phyloP scores from a whole-genome alignment of 1,284 basidiomycete genomes.

The Trichosporon inkin region DNA sequence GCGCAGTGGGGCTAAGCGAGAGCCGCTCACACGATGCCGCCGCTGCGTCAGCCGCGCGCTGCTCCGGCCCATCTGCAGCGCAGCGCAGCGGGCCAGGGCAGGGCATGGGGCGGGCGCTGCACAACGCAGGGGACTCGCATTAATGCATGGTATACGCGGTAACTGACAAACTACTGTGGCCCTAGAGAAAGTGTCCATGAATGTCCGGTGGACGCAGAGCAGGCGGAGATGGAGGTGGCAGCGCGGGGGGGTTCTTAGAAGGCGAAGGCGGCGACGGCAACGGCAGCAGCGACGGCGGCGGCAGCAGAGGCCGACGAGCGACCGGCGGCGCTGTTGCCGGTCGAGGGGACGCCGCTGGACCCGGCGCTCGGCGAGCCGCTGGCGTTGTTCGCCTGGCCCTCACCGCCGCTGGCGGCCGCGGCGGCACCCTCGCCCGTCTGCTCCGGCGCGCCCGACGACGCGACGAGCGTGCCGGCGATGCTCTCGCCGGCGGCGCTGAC shows the following conservation, averaged over 20 bases:
- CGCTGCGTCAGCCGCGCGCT: too few relatives aligned
- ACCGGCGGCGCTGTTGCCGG: constrained; percentile 25
- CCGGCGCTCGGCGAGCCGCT: neutral
- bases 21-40: too few relatives aligned
- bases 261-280: constrained; percentile 26
- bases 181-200: neutral
- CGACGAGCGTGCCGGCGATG: constrained; percentile 8
- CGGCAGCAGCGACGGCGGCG: constrained; percentile 20
- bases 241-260: constrained; percentile 9
- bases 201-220: neutral
- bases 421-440: constrained; percentile 28
- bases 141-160: constrained; percentile 6
- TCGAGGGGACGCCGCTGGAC: constrained; percentile 30
- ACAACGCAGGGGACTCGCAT: neutral
- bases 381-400: neutral
- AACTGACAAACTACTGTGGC: neutral
- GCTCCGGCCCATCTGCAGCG: too few relatives aligned
- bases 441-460: constrained; percentile 17
- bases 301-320: constrained; percentile 28
- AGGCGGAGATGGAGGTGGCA: neutral
- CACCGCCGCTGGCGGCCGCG: constrained; percentile 21
- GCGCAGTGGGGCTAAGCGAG: too few relatives aligned
- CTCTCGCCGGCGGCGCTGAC: constrained; percentile 11
- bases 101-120: too few relatives aligned
- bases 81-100: too few relatives aligned